These are phyloP conservation scores for Ceriops decandra DNA, from an alignment of 345 rosid genomes.

Conservation along the genomic window DNA sequence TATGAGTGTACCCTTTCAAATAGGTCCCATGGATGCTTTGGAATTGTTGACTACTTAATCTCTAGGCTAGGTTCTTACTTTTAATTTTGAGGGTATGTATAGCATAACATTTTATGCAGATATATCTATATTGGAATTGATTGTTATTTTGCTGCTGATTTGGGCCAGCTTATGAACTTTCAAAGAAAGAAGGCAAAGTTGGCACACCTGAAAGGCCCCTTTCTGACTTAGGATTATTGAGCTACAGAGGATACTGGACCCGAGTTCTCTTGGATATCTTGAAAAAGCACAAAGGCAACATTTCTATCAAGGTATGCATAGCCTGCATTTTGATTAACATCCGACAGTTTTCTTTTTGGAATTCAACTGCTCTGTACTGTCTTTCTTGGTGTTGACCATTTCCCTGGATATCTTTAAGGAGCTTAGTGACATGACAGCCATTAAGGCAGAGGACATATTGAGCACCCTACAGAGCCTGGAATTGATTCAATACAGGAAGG, in stretches of 20 bases:
- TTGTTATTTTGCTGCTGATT: too few species aligned
- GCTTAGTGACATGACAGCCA: constrained; percentile 99
- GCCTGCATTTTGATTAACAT: constrained; percentile 1
- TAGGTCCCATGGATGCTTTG: too few species aligned
- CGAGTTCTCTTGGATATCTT: constrained; percentile 88
- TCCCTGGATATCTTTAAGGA: constrained; percentile 38
- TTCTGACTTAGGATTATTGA: constrained; percentile 89
- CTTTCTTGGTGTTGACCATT: not conserved
- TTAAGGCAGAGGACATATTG: constrained; percentile 91
- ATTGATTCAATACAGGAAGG: constrained; percentile 94
- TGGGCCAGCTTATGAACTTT: constrained; percentile 90
- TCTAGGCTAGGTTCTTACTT: too few species aligned
- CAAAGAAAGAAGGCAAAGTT: constrained; percentile 97
- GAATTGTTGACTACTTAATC: too few species aligned
- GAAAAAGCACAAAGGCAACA: constrained; percentile 97
- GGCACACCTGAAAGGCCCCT: constrained; percentile 99
- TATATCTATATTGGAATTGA: too few species aligned
- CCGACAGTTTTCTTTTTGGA: not conserved
- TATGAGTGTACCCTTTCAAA: too few species aligned
- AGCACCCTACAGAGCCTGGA: constrained; percentile 94
- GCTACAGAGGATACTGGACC: constrained; percentile 99
- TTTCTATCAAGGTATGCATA: constrained; percentile 79
- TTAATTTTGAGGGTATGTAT: too few species aligned
- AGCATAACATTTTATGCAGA: too few species aligned
- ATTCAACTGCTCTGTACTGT: constrained; percentile 9